Evolutionary conservation across 768 basidiomycete species (phyloP), one percentile per base, ranked within the genome.

Genomic region (Suillus occidentalis): DNA sequence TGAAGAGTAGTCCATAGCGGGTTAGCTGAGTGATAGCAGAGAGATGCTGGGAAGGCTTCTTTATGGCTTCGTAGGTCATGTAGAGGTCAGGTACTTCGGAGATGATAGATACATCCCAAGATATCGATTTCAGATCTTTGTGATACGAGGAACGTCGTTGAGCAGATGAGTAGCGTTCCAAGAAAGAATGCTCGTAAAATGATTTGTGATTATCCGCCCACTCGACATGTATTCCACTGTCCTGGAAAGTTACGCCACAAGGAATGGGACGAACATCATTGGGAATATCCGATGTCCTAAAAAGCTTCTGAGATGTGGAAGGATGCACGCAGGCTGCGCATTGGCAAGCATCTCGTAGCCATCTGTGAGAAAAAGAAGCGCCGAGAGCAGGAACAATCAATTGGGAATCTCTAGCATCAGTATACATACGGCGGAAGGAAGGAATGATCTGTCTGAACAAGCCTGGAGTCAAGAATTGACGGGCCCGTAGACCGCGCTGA

Each of bases 341-440:
- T 64, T 85, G 86, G 69, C 95, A 97, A 0, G 91, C 85, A 71
- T 98, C 95, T 28, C 95, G 87, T 12, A 99, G 84, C 89, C 93
- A 95, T 62, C 87, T 76, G 70, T 85, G 88, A 0, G 91, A 84
- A 68, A 92, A 87, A 12, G 76, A 72, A 34, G 81, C 69, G 22
- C 79, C 77, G 13, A 88, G 73, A 16, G 37, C 60, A 7, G 71
- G 68, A 53, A 75, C 60, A n/a, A 50, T 69, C n/a, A n/a, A n/a
- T n/a, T n/a, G n/a, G n/a, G n/a, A n/a, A n/a, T n/a, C n/a, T n/a
- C n/a, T n/a, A n/a, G n/a, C n/a, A n/a, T n/a, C n/a, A n/a, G n/a
- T n/a, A n/a, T n/a, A n/a, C n/a, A n/a, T 20, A 18, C 25, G 58
- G 28, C 58, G 58, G 39, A 59, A 42, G 28, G 25, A 16, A 20